Conservation (phyloP, 2,329 filamentous ascomycete species). For the Tolypocladium inflatum region DNA sequence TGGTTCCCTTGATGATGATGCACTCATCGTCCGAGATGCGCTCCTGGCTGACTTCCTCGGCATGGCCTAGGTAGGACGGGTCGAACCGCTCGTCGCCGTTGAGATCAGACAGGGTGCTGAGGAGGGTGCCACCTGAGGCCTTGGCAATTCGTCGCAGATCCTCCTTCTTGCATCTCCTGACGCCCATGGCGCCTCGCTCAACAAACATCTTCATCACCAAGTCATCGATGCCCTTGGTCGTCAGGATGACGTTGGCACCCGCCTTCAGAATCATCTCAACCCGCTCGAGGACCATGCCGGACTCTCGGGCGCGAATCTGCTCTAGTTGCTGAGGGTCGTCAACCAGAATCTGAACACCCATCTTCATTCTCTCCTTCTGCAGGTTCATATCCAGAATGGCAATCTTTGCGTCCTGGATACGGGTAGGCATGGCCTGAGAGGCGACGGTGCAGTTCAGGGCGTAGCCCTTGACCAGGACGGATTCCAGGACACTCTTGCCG, state of each 20-base stretch:
- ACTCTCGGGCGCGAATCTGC: constrained; percentile 88
- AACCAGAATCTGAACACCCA: constrained; percentile 95
- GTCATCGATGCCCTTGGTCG: constrained; percentile 97
- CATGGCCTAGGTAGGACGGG: constrained; percentile 75
- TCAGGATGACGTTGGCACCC: constrained; percentile 90
- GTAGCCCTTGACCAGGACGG: constrained; percentile 87
- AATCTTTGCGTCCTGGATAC: constrained; percentile 90
- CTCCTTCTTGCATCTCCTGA: constrained; percentile 97
- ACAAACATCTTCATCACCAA: constrained; percentile 90
- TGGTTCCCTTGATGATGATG: constrained; percentile 93
- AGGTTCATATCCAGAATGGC: constrained; percentile 96
- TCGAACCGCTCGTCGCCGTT: constrained; percentile 98
- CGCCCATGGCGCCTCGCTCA: constrained; percentile 90
- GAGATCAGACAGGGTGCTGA: constrained; percentile 88
- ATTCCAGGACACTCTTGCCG: constrained; percentile 85
- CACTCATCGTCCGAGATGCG: constrained; percentile 98
- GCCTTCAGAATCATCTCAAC: constrained; percentile 97
- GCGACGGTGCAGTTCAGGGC: constrained; percentile 98
- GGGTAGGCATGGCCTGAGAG: constrained; percentile 94
- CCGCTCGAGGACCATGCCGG: constrained; percentile 85
- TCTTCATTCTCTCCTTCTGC: constrained; percentile 98
- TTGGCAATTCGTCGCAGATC: constrained; percentile 91
- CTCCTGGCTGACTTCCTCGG: constrained; percentile 96
- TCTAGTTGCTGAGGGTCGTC: constrained; percentile 96
- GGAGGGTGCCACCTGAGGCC: constrained; percentile 86